These are phyloP conservation scores for Fraxinus anomala DNA, from an alignment of 257 asterid species.

Conservation along the genomic window DNA sequence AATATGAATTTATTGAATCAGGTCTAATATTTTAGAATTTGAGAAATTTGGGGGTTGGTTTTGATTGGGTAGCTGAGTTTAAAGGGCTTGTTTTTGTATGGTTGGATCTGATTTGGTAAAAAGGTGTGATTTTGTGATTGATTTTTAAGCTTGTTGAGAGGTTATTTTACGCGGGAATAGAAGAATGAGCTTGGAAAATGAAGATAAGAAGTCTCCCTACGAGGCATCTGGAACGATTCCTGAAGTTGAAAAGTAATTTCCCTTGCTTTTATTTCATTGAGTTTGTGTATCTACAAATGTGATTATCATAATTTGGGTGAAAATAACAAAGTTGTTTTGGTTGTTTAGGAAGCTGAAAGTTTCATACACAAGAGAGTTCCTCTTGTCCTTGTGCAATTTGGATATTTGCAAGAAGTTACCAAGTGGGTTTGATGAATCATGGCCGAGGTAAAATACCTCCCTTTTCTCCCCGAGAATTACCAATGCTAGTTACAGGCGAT, in stretches of 20 bases:
- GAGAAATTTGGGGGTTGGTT: conserved; percentile 16
- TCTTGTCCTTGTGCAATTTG: conserved; percentile 61
- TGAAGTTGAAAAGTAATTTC: conserved; percentile 46
- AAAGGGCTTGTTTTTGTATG: conserved; percentile 1
- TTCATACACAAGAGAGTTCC: conserved; percentile 66
- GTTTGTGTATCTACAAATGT: conserved; percentile 20
- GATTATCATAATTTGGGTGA: not conserved
- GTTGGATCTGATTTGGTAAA: conserved; percentile 28
- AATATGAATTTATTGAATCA: conserved; percentile 29
- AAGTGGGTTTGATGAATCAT: conserved; percentile 53
- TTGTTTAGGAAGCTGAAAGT: conserved; percentile 60
- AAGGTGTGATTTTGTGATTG: conserved; percentile 30
- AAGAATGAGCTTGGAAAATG: conserved; percentile 72
- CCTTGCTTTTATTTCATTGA: conserved; percentile 19
- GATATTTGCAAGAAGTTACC: conserved; percentile 81
- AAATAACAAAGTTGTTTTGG: conserved; percentile 27
- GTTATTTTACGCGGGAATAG: conserved; percentile 22
- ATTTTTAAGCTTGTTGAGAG: conserved; percentile 29
- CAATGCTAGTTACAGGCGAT: not conserved
- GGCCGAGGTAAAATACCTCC: conserved; percentile 46
- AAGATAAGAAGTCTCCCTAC: conserved; percentile 44
- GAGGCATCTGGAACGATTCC: conserved; percentile 32
- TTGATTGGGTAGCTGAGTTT: conserved; percentile 20
- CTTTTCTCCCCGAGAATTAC: conserved; percentile 11
- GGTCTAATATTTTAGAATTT: conserved; percentile 19